Evolutionary conservation across 2,329 filamentous ascomycete genomes (phyloP), one percentile per base, ranked within the genome.

Genomic region (Botrytis fragariae): DNA sequence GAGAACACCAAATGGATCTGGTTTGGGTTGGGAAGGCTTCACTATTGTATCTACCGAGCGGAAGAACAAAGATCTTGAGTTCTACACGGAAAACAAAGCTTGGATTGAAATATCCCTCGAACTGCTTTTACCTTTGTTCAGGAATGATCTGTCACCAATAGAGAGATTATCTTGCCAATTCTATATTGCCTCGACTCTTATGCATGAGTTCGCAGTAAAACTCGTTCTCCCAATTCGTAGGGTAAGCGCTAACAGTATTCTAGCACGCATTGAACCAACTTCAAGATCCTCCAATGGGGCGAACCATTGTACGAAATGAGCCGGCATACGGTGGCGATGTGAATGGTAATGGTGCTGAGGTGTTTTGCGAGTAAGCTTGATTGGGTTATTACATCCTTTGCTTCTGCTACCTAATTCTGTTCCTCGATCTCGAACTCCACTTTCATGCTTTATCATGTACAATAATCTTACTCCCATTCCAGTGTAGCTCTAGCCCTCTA

Each of bases 121-220:
- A 60, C 1, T 69, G 51, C n/a, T 60, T 69, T 32, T 60, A 32
- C 67, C 54, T 22, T 44, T 69, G 25, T 69, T 69, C 39, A 57
- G 67, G 20, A 37, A 69, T 60, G 51, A 69, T 44, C 37, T 69
- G n/a, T 32, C 10, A 44, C n/a, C 67, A 25, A 35, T 44, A 59
- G 67, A 69, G 3, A 59, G 10, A 44, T 35, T 60, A 12, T 35
- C 37, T 25, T 32, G 3, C 6, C 67, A 69, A 59, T 69, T 69
- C 7, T 69, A 57, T n/a, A 69, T 69, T 42, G 67, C 67, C 18
- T 32, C 67, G 20, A 44, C 29, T 22, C 14, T 69, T 25, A 18
- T 69, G 32, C 67, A 69, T 44, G 67, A 69, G 18, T 60, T 60
- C 32, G 51, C 67, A n/a, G 67, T 69, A 60, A 69, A 29, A 4